Conservation (phyloP, 2,329 filamentous ascomycete species). For the Lasiodiplodia hormozganensis region DNA sequence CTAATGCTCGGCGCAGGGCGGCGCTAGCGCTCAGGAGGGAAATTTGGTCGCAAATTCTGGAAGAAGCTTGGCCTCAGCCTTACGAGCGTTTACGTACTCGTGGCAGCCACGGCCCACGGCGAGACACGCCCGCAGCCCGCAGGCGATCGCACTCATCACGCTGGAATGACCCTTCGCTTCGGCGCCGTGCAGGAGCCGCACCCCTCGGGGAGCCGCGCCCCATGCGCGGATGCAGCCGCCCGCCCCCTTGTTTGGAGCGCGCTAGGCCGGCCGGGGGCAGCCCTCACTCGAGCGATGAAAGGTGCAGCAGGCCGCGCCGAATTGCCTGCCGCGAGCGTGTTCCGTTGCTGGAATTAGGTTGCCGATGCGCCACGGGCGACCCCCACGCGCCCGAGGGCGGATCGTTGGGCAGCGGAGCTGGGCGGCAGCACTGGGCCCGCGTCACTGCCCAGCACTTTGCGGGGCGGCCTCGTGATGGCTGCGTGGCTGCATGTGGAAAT, state of each 20-base stretch:
- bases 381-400: slow-evolving; percentile 21
- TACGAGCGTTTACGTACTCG: slow-evolving; percentile 12
- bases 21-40: slow-evolving; percentile 1
- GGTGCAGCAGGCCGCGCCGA: slow-evolving; percentile 19
- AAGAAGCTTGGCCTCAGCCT: slow-evolving; percentile 27
- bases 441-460: slow-evolving; percentile 8
- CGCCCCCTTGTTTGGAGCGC: background rate
- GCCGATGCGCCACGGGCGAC: slow-evolving; percentile 17
- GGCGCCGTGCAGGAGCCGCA: slow-evolving; percentile 8
- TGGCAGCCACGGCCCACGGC: slow-evolving; percentile 1
- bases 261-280: slow-evolving; percentile 17
- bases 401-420: slow-evolving; percentile 19
- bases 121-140: slow-evolving; percentile 6
- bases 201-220: background rate
- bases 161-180: background rate
- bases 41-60: slow-evolving; percentile 1
- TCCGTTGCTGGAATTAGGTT: slow-evolving; percentile 27
- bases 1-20: background rate
- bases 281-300: background rate
- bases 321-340: slow-evolving; percentile 15
- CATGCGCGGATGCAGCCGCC: slow-evolving; percentile 16
- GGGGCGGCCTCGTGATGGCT: slow-evolving; percentile 8
- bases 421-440: slow-evolving; percentile 1
- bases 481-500: slow-evolving; percentile 17
- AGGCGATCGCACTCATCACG: background rate